These are phyloP conservation scores for Cyberlindnera japonica DNA, from an alignment of 805 yeast species.

Conservation along the genomic window DNA sequence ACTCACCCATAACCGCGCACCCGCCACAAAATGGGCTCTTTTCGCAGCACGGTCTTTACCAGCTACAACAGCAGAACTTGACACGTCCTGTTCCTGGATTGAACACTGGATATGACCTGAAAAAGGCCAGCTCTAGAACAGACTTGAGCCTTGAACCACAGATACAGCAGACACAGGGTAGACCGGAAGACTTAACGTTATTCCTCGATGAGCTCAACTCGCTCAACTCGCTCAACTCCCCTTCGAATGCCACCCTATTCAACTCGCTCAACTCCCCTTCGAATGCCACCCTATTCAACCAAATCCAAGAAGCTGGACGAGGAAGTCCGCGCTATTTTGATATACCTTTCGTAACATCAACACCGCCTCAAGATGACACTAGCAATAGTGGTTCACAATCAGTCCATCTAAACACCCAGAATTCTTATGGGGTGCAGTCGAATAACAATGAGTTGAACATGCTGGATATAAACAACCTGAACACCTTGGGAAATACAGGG, in stretches of 20 bases:
- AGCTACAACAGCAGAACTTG: constrained; percentile 8
- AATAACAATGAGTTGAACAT: no score
- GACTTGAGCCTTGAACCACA: constrained; percentile 9
- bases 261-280: constrained; percentile 18
- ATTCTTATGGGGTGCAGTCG: no score
- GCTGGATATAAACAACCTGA: no score
- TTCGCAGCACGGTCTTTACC: constrained; percentile 4
- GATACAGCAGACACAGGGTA: not conserved
- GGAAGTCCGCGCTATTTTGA: no score
- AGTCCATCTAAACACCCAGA: no score
- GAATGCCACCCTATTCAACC: constrained; percentile 50
- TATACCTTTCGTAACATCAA: no score
- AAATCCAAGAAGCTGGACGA: no score
- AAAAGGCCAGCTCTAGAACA: constrained; percentile 16
- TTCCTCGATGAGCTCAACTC: constrained; percentile 20
- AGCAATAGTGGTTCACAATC: no score
- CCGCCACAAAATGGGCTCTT: constrained; percentile 2
- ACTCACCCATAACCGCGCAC: constrained; percentile 11
- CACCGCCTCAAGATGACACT: no score
- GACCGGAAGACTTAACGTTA: no score
- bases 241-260: constrained; percentile 47
- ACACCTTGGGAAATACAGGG: no score
- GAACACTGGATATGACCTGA: constrained; percentile 16
- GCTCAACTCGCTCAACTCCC: constrained; percentile 13
- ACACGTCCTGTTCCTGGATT: constrained; percentile 20